A percentile compares a stretch with the other conserved stretches of the same genome.
phyloP scores from a whole-genome alignment of 176 grass and related monocot genomes.

The Ampelocalamus luodianensis region DNA sequence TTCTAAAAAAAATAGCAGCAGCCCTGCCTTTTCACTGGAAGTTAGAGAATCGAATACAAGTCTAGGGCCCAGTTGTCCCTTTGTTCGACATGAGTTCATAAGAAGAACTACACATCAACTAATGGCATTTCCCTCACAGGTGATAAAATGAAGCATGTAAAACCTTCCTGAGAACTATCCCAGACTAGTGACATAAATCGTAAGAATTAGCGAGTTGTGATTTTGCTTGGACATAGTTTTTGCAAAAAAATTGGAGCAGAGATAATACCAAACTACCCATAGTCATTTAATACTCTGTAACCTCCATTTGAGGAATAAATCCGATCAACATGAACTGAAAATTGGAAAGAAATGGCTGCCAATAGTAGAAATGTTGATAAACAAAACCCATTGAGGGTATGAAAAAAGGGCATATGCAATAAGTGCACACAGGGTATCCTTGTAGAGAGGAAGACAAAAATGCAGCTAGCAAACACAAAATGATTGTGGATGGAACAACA shows the following conservation, averaged over 20 bases:
- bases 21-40: not conserved
- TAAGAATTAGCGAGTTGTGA: not conserved
- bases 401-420: conserved; percentile 12
- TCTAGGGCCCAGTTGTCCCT: not conserved
- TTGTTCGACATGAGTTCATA: not conserved
- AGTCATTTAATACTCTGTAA: conserved; percentile 3
- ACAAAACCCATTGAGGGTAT: not conserved
- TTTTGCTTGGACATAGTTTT: conserved; percentile 16
- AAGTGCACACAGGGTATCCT: not conserved
- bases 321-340: conserved; percentile 24
- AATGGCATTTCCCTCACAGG: not conserved
- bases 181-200: not conserved
- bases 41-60: conserved; percentile 10
- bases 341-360: not conserved
- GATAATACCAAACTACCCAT: conserved; percentile 1
- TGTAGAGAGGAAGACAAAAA: not conserved
- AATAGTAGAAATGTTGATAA: conserved; percentile 29
- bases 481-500: not conserved
- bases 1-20: not conserved
- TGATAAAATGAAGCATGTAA: conserved; percentile 13
- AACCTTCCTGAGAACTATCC: not conserved
- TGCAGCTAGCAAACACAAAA: not conserved
- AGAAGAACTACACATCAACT: conserved; percentile 6
- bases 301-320: conserved; percentile 6
- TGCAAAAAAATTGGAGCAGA: not conserved